A percentile compares a stretch with the other conserved stretches of the same genome.
phyloP scores from a whole-genome alignment of 75 land plant genomes.

The Pinus tabuliformis region DNA sequence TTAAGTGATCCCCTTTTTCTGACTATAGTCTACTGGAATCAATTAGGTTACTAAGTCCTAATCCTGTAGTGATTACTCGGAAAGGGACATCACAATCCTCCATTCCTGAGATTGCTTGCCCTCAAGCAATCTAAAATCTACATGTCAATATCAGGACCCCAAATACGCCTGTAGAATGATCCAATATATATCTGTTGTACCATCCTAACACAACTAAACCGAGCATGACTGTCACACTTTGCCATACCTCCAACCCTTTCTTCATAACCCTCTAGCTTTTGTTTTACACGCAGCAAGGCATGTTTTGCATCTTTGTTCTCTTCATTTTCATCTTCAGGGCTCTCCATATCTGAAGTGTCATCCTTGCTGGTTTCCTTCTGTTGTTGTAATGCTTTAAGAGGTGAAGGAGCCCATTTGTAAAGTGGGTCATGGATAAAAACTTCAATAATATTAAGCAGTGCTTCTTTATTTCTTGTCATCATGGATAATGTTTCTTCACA shows the following conservation, averaged over 20 bases:
- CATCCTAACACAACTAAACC: too few relatives aligned
- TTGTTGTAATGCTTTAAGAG: conserved; percentile 90
- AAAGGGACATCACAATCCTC: too few relatives aligned
- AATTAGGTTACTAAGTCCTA: too few relatives aligned
- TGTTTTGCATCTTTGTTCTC: conserved; percentile 98
- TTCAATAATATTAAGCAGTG: conserved; percentile 92
- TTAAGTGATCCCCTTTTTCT: too few relatives aligned
- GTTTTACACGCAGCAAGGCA: conserved; percentile 93
- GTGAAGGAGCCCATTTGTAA: conserved; percentile 99
- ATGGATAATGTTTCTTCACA: conserved; percentile 95
- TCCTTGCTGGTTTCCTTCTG: conserved; percentile 78
- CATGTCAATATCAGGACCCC: too few relatives aligned
- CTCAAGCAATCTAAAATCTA: too few relatives aligned
- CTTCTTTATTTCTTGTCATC: conserved; percentile 96
- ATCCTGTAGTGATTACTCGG: too few relatives aligned
- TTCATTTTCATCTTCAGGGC: conserved; percentile 57
- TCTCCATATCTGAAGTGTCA: conserved; percentile 42
- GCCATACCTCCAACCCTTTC: conserved; percentile 44
- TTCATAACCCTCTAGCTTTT: conserved; percentile 98
- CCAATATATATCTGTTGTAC: too few relatives aligned
- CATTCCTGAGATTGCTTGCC: too few relatives aligned
- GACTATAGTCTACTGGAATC: too few relatives aligned
- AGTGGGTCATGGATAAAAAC: conserved; percentile 99
- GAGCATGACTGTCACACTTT: too few relatives aligned
- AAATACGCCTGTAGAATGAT: too few relatives aligned